Conservation (phyloP, 2,329 filamentous ascomycete genomes). For the Chaetomium globosum region DNA sequence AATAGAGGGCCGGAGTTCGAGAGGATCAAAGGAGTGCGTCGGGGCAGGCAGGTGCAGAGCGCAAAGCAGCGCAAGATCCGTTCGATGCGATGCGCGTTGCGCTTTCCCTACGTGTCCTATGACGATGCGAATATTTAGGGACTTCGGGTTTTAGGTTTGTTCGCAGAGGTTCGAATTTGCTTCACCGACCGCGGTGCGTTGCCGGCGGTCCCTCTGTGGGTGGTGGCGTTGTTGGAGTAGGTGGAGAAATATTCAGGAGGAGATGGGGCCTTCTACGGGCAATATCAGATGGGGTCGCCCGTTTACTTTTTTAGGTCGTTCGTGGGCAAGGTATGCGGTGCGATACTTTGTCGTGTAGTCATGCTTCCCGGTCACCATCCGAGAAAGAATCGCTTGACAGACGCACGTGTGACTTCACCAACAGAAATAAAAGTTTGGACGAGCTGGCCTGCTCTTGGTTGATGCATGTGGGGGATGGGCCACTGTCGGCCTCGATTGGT, state of each 20-base stretch:
- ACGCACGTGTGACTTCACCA: slow-evolving; percentile 12
- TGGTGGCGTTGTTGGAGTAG: neutral
- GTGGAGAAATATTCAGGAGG: neutral
- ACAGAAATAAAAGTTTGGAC: slow-evolving; percentile 11
- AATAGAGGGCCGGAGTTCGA: slow-evolving; percentile 1
- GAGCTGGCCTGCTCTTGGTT: neutral
- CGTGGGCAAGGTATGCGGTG: neutral
- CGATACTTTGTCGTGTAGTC: neutral
- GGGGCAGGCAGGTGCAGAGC: neutral
- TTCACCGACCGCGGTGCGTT: neutral
- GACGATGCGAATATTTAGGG: neutral
- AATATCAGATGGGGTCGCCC: neutral
- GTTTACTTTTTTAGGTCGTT: neutral
- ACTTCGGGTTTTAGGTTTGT: neutral
- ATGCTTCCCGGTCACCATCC: slow-evolving; percentile 8
- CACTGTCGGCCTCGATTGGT: slow-evolving; percentile 5
- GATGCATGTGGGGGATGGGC: slow-evolving; percentile 3
- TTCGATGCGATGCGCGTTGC: slow-evolving; percentile 3
- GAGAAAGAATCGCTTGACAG: neutral
- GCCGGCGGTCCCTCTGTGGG: neutral
- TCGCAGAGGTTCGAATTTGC: neutral
- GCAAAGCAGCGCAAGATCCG: neutral
- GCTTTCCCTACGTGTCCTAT: neutral
- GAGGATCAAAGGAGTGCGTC: neutral
- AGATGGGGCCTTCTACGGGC: neutral